Evolutionary conservation across 331 rosid genomes (phyloP).

Genomic region (Spiraea crenata): DNA sequence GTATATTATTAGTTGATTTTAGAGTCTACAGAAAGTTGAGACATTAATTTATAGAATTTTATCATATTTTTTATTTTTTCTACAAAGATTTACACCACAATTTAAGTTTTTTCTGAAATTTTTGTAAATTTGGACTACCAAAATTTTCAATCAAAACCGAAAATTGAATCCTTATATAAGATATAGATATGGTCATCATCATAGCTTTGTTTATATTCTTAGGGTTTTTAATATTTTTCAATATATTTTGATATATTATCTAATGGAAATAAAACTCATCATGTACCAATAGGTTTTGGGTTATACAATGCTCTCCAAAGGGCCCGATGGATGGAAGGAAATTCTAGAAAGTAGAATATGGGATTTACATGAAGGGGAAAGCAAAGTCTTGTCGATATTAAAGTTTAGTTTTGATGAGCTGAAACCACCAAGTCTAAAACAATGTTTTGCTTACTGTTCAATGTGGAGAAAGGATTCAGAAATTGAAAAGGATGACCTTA

Average conservation of each 20-base stretch:
- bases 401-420: conserved; percentile 5
- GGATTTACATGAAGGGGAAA: neutral
- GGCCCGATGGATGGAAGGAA: neutral
- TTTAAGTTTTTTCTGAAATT: too few species aligned
- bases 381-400: neutral
- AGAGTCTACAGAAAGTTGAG: too few species aligned
- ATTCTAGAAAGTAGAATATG: neutral
- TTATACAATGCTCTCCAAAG: neutral
- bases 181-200: too few species aligned
- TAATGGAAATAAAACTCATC: neutral
- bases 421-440: neutral
- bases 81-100: too few species aligned
- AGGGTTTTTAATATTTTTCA: too few species aligned
- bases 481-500: neutral
- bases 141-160: too few species aligned
- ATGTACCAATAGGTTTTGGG: neutral
- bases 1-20: too few species aligned
- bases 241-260: neutral
- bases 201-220: too few species aligned
- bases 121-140: too few species aligned
- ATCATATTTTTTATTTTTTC: too few species aligned
- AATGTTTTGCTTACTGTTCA: conserved; percentile 4
- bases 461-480: neutral
- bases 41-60: too few species aligned
- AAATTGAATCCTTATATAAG: too few species aligned